These are phyloP conservation scores for Aquanectria penicillioides DNA, from an alignment of 2,329 filamentous ascomycete species.

Conservation along the genomic window DNA sequence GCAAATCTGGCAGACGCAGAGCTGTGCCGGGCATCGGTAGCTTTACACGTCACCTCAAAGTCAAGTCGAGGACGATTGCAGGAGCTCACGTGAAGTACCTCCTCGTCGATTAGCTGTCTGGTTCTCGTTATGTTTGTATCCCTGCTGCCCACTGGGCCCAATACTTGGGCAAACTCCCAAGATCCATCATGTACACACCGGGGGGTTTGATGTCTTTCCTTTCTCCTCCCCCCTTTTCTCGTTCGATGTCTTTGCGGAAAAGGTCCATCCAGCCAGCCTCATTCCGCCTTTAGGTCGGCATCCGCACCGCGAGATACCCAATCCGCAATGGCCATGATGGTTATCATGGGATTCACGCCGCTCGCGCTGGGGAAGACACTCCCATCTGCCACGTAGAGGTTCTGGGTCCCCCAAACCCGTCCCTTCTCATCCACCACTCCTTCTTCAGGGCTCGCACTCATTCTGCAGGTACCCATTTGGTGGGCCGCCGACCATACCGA, in stretches of 20 bases:
- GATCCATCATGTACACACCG: conserved; percentile 15
- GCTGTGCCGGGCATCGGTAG: not conserved
- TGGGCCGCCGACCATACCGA: conserved; percentile 75
- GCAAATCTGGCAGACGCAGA: not conserved
- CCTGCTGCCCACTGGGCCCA: conserved; percentile 1
- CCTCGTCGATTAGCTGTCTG: not conserved
- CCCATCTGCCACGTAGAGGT: conserved; percentile 77
- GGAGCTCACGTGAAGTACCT: not conserved
- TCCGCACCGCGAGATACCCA: conserved; percentile 69
- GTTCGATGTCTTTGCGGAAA: not conserved
- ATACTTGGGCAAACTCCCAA: conserved; percentile 1
- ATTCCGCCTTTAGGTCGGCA: conserved; percentile 50
- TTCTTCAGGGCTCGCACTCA: conserved; percentile 64
- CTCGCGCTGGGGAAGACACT: conserved; percentile 81
- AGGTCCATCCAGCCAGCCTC: not conserved
- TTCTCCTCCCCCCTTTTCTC: not conserved
- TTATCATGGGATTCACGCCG: conserved; percentile 86
- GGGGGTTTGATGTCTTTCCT: conserved; percentile 2
- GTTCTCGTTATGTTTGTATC: conserved; percentile 7
- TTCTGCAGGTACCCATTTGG: conserved; percentile 83
- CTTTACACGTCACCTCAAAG: conserved; percentile 6
- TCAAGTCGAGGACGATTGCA: not conserved
- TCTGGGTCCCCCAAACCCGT: conserved; percentile 72
- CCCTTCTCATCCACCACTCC: conserved; percentile 70
- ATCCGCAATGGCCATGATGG: conserved; percentile 76